Conservation (phyloP, 305 asterid species). For the Solanum hybrid region DNA sequence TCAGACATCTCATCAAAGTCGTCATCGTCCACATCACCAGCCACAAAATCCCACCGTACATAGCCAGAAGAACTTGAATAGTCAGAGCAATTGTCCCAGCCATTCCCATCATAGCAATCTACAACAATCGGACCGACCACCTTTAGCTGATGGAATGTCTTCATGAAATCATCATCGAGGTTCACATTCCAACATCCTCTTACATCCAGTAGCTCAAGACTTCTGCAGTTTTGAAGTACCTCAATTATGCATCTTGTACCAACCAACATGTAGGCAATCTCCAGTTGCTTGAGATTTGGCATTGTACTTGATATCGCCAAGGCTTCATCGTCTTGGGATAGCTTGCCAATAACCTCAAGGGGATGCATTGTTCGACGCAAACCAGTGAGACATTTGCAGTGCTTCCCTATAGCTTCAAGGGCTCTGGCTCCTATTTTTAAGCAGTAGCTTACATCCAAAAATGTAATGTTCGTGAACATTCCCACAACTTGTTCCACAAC, state of each 20-base stretch:
- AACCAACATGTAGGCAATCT: slow-evolving; percentile 66
- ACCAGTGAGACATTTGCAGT: slow-evolving; percentile 48
- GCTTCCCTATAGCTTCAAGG: slow-evolving; percentile 52
- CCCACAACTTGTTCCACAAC: slow-evolving; percentile 32
- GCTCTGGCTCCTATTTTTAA: slow-evolving; percentile 52
- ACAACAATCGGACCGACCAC: slow-evolving; percentile 59
- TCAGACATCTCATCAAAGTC: slow-evolving; percentile 16
- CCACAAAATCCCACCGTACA: slow-evolving; percentile 60
- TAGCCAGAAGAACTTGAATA: slow-evolving; percentile 60
- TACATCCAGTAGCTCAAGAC: slow-evolving; percentile 58
- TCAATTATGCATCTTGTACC: slow-evolving; percentile 38
- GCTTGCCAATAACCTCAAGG: slow-evolving; percentile 45
- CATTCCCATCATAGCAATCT: slow-evolving; percentile 43
- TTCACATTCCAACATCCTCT: slow-evolving; percentile 82
- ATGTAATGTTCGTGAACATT: slow-evolving; percentile 38
- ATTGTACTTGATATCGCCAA: slow-evolving; percentile 57
- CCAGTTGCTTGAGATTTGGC: slow-evolving; percentile 76
- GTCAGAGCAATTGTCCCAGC: slow-evolving; percentile 59
- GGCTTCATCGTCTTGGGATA: slow-evolving; percentile 73
- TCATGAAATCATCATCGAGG: slow-evolving; percentile 44
- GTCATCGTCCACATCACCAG: slow-evolving; percentile 39
- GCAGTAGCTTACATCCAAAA: slow-evolving; percentile 77
- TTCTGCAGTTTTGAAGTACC: slow-evolving; percentile 46
- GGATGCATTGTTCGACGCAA: slow-evolving; percentile 80
- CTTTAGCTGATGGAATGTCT: slow-evolving; percentile 35